A percentile compares a stretch with the other conserved stretches of the same genome.
phyloP scores from a whole-genome alignment of 78 protist genomes.

The Anaeramoeba flamelloides region DNA sequence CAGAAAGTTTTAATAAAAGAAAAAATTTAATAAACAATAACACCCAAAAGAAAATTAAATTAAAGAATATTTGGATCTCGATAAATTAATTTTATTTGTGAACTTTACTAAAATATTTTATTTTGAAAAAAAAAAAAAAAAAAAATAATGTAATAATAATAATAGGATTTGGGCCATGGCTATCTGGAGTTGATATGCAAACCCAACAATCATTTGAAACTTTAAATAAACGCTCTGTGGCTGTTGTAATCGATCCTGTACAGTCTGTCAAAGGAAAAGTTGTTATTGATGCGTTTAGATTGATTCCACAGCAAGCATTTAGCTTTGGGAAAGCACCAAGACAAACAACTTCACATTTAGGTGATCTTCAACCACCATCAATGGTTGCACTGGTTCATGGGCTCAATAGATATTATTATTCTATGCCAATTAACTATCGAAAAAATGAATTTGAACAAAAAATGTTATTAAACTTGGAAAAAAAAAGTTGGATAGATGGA shows the following conservation, averaged over 20 bases:
- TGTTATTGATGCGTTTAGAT: constrained; percentile 97
- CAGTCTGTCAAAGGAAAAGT: constrained; percentile 97
- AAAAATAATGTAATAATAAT: too few relatives aligned
- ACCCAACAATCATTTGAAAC: constrained; percentile 69
- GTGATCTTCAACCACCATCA: constrained; percentile 87
- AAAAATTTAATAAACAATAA: too few relatives aligned
- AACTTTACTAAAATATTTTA: too few relatives aligned
- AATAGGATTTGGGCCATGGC: too few relatives aligned
- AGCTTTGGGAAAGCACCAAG: constrained; percentile 80
- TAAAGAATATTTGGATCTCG: too few relatives aligned
- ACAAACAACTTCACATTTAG: constrained; percentile 97
- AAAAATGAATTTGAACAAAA: constrained; percentile 92
- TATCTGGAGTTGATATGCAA: constrained; percentile 88
- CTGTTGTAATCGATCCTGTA: constrained; percentile 99
- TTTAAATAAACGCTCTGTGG: constrained; percentile 88
- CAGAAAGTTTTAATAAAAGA: too few relatives aligned
- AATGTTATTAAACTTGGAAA: constrained; percentile 80
- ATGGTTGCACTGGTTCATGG: constrained; percentile 82
- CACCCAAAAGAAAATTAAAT: too few relatives aligned
- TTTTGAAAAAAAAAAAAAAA: too few relatives aligned
- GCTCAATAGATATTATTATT: constrained; percentile 90
- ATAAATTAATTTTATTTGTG: too few relatives aligned
- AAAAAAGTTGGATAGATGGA: constrained; percentile 86
- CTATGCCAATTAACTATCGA: constrained; percentile 79
- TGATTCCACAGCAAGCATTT: constrained; percentile 30